Evolutionary conservation across 305 asterid genomes (phyloP).

Genomic region (Rubia balearica): DNA sequence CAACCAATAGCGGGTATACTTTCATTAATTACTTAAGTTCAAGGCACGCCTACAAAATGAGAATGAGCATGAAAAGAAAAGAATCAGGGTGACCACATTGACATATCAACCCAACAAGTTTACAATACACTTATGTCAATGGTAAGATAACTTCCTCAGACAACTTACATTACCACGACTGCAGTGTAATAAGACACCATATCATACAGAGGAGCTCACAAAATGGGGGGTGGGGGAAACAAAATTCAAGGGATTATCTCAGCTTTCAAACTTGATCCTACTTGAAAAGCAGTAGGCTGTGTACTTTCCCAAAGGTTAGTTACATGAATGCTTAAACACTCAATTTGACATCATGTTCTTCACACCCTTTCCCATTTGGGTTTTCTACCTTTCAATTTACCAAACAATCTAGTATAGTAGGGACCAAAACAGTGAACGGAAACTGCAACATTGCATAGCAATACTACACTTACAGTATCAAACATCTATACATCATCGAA

Average conservation of each 20-base stretch:
- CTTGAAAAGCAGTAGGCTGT: not conserved
- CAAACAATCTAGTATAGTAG: too few relatives aligned
- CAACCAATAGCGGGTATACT: not conserved
- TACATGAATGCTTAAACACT: not conserved
- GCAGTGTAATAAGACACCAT: not conserved
- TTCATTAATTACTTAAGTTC: not conserved
- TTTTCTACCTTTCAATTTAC: too few relatives aligned
- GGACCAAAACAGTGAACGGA: too few relatives aligned
- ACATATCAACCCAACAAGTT: not conserved
- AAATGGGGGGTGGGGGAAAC: not conserved
- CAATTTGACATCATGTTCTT: not conserved
- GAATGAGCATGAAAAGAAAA: not conserved
- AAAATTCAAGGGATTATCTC: not conserved
- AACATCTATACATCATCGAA: too few relatives aligned
- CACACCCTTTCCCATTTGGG: not conserved
- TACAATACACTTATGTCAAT: not conserved
- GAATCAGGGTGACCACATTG: not conserved
- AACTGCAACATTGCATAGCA: too few relatives aligned
- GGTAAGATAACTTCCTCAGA: not conserved
- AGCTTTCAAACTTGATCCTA: not conserved
- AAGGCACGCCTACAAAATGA: not conserved
- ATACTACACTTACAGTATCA: too few relatives aligned
- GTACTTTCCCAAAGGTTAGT: conserved; percentile 7
- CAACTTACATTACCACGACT: not conserved
- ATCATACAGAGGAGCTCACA: not conserved